Percentiles rank a stretch among this genome's conserved stretches.
These are phyloP conservation scores for Cercospora brassicicola DNA, from an alignment of 2,329 filamentous ascomycete species.

Conservation along the genomic window DNA sequence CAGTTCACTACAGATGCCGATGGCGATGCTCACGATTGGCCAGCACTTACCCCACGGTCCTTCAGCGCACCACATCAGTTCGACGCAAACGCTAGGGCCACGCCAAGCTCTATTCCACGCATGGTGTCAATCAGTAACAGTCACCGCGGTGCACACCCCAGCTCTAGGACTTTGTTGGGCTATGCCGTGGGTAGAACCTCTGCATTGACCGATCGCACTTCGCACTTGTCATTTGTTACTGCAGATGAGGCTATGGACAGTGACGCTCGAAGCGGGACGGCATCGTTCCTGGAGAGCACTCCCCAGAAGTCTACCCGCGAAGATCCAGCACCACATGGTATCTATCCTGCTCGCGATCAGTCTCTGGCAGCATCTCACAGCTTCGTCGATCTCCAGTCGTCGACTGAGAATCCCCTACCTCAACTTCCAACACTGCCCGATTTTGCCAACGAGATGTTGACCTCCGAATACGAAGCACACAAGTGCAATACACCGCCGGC, in stretches of 20 bases:
- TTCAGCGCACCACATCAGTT: constrained; percentile 15
- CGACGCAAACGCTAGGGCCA: background rate
- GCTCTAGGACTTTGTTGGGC: background rate
- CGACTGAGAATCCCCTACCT: background rate
- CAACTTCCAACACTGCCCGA: background rate
- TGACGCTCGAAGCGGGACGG: background rate
- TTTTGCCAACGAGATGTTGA: constrained; percentile 11
- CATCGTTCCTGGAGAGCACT: background rate
- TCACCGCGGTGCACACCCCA: background rate
- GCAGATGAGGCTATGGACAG: constrained; percentile 7
- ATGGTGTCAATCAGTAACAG: constrained; percentile 9
- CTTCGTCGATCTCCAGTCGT: background rate
- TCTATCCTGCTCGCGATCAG: constrained; percentile 5
- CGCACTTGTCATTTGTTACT: constrained; percentile 19
- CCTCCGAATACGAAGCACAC: constrained; percentile 10
- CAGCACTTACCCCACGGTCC: constrained; percentile 27
- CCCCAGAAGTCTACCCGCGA: background rate
- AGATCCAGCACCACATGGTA: background rate
- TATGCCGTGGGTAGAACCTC: background rate
- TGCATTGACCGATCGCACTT: constrained; percentile 12
- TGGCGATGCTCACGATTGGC: constrained; percentile 25
- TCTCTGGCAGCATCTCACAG: constrained; percentile 5
- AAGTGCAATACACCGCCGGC: constrained; percentile 30
- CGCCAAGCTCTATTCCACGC: constrained; percentile 16
- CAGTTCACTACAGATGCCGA: constrained; percentile 17